phyloP scores from a whole-genome alignment of 2,329 filamentous ascomycete species.

The Drechslera avenae region DNA sequence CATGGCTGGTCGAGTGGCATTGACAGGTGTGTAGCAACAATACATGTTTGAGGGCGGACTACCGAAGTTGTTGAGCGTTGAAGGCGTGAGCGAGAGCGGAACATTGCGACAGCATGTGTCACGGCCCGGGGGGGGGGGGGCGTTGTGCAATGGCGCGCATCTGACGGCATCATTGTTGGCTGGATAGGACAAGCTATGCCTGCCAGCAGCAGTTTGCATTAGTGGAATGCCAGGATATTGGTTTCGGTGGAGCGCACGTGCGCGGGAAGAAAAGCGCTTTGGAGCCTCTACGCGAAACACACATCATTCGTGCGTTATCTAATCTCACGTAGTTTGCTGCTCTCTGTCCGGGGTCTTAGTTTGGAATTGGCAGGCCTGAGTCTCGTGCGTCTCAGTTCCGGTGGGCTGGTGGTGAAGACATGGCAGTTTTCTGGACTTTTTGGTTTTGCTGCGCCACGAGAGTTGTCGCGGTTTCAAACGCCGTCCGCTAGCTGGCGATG shows the following conservation, averaged over 20 bases:
- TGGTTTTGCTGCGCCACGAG: constrained; percentile 2
- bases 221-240: constrained; percentile 8
- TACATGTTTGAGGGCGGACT: not conserved
- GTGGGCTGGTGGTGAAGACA: not conserved
- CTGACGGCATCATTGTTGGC: constrained; percentile 7
- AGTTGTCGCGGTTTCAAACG: constrained; percentile 4
- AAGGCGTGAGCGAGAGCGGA: constrained; percentile 3
- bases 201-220: constrained; percentile 15
- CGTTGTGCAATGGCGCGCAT: constrained; percentile 6
- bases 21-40: not conserved
- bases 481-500: not conserved
- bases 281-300: constrained; percentile 5
- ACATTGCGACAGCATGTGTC: constrained; percentile 1
- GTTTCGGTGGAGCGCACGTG: constrained; percentile 11
- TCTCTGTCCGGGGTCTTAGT: not conserved
- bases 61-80: not conserved
- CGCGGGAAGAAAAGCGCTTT: not conserved
- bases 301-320: constrained; percentile 18
- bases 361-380: not conserved
- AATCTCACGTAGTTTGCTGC: constrained; percentile 3
- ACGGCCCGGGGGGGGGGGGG: not conserved
- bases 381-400: constrained; percentile 2
- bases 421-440: not conserved
- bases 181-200: constrained; percentile 6
- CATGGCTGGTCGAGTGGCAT: not conserved